Base-by-base conservation (phyloP, 768 basidiomycete species). In the Boletus reticulatus region DNA sequence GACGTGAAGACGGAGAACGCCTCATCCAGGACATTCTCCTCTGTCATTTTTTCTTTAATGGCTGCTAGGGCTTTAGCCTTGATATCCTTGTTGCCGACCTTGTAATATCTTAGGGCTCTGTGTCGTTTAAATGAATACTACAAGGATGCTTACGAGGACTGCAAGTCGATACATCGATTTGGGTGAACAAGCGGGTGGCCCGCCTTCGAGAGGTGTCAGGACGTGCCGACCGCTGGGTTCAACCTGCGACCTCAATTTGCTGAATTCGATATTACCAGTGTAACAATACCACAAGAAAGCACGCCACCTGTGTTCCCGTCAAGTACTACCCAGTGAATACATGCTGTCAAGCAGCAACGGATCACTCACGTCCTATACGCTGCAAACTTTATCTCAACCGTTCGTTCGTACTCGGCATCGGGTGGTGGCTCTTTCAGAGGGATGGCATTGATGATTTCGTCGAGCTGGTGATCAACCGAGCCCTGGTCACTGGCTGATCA, bases 121-220 rank as follows among this genome's bases (percentile, higher is more conserved):
- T 24, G 19, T 24, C 31, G 49, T 32, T 27, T 20, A 4, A 43
- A 17, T 19, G 34, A 6, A 27, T 37, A 8, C 22, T 9, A 20
- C 24, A 29, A 29, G 10, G 8, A 51, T n/a, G 2, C 59, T 55
- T 22, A 71, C 73, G 17, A 72, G 69, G 22, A 62, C 47, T 6
- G 73, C 72, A 0, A 73, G 55, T 49, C 69, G 69, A 36, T 73
- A 74, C 71, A 74, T 73, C 0, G 73, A 74, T 61, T 73, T 73
- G 9, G 73, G 72, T 16, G 72, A 73, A 50, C 72, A 73, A 9
- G 48, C 29, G 4, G 61, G 61, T 37, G 53, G 50, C 4, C 38
- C 44, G 13, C 52, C 54, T 44, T 49, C 29, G 42, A 39, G 2
- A 14, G 38, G 20, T n/a, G 41, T 20, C 31, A 24, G 48, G 17